A percentile compares a stretch with the other conserved stretches of the same genome.
Evolutionary conservation across 1,139 yeast genomes (phyloP).

Genomic region (Entelexis paramagnoliae): DNA sequence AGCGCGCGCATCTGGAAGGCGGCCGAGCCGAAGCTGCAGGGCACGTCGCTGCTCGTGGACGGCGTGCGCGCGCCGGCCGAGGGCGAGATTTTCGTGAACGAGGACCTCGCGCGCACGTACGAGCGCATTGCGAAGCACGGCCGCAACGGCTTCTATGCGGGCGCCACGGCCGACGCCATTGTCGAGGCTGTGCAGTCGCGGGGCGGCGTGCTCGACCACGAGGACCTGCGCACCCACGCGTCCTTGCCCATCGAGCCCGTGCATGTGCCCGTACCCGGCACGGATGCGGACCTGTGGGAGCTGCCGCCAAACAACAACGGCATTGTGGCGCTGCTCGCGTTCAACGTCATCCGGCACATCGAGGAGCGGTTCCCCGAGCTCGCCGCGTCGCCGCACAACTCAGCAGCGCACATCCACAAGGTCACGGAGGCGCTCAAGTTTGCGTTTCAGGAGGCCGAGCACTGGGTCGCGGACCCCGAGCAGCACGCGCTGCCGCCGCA

Average conservation of each 20-base stretch:
- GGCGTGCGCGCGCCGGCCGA: constrained; percentile 40
- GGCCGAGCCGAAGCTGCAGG: constrained; percentile 35
- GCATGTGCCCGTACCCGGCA: constrained; percentile 34
- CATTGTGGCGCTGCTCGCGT: constrained; percentile 55
- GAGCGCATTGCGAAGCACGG: constrained; percentile 47
- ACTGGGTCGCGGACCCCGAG: constrained; percentile 51
- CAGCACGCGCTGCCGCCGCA: constrained; percentile 34
- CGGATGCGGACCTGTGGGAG: constrained; percentile 45
- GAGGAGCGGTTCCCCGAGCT: constrained; percentile 39
- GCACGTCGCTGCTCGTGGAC: constrained; percentile 37
- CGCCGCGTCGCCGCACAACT: constrained; percentile 51
- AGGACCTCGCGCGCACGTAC: constrained; percentile 45
- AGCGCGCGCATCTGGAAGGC: constrained; percentile 46
- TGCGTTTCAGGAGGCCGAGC: constrained; percentile 69
- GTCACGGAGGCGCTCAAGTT: constrained; percentile 61
- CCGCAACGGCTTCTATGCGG: constrained; percentile 56
- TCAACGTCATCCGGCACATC: constrained; percentile 46
- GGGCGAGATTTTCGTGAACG: constrained; percentile 53
- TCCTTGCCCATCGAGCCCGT: constrained; percentile 58
- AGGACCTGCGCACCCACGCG: constrained; percentile 48
- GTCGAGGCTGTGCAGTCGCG: constrained; percentile 42
- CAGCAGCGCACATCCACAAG: constrained; percentile 59
- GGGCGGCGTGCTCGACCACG: constrained; percentile 47
- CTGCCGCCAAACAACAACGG: constrained; percentile 82
- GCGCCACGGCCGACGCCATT: constrained; percentile 56